Percentiles rank a stretch among this genome's conserved stretches.
Conservation (phyloP, 352 stramenopile species). For the Phytopythium mirpurense region DNA sequence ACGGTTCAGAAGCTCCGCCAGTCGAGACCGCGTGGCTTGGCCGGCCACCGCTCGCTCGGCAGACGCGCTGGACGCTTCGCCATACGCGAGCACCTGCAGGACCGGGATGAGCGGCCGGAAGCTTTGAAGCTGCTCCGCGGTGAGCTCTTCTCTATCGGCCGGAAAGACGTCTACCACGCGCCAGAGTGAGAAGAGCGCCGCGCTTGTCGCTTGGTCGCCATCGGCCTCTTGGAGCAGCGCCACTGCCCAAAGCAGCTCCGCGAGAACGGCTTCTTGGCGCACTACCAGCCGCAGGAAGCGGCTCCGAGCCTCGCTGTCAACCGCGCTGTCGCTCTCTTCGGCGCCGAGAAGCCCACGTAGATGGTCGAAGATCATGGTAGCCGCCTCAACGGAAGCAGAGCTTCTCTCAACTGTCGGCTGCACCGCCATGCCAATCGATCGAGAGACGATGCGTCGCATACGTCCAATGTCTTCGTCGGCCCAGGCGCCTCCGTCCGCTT, state of each 20-base stretch:
- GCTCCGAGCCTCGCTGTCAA: not conserved
- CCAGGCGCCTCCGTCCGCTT: slow-evolving; percentile 4
- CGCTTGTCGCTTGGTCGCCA: slow-evolving; percentile 1
- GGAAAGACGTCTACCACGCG: slow-evolving; percentile 18
- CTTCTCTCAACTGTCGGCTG: not conserved
- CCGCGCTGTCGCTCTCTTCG: not conserved
- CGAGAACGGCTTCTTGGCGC: slow-evolving; percentile 10
- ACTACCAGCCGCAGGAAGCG: not conserved
- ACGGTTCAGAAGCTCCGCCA: slow-evolving; percentile 39
- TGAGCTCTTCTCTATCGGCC: slow-evolving; percentile 1
- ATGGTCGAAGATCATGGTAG: not conserved
- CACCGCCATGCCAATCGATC: slow-evolving; percentile 12
- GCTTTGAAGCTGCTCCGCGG: slow-evolving; percentile 12
- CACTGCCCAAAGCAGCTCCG: slow-evolving; percentile 17
- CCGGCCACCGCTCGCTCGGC: slow-evolving; percentile 10
- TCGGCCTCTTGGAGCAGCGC: slow-evolving; percentile 1
- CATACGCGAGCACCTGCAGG: slow-evolving; percentile 56
- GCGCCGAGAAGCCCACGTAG: not conserved
- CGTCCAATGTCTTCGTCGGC: slow-evolving; percentile 6
- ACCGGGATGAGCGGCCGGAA: slow-evolving; percentile 30
- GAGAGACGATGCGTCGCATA: slow-evolving; percentile 21
- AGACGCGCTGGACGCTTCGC: slow-evolving; percentile 20
- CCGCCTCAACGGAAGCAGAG: not conserved
- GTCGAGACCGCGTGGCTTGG: slow-evolving; percentile 19
- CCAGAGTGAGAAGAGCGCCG: slow-evolving; percentile 20